These are phyloP conservation scores for Tephrocybe sp. DNA, from an alignment of 768 basidiomycete genomes.

Conservation along the genomic window DNA sequence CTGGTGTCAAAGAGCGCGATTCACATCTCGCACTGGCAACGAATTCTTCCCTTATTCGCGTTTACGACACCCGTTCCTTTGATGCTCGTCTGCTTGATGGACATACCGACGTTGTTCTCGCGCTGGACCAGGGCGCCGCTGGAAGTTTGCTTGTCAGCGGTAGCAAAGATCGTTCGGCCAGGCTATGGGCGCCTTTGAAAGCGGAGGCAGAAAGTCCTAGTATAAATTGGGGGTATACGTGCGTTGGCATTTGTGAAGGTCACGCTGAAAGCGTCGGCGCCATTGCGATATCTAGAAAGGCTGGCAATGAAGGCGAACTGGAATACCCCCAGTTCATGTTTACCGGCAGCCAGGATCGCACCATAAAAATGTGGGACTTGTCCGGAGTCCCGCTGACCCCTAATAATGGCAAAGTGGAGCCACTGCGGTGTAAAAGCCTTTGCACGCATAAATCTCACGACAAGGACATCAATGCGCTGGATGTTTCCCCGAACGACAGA, in stretches of 20 bases:
- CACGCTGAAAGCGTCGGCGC: constrained; percentile 95
- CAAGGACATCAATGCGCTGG: constrained; percentile 97
- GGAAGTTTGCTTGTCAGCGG: constrained; percentile 83
- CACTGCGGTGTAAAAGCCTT: constrained; percentile 66
- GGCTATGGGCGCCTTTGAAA: constrained; percentile 68
- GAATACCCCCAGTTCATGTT: constrained; percentile 67
- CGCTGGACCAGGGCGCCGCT: constrained; percentile 65
- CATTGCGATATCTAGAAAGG: constrained; percentile 71
- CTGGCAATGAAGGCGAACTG: constrained; percentile 24
- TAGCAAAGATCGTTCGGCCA: constrained; percentile 86
- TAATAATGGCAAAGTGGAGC: constrained; percentile 22
- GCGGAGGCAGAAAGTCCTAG: constrained; percentile 10
- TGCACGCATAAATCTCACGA: constrained; percentile 91
- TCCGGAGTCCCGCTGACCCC: constrained; percentile 38
- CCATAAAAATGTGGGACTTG: constrained; percentile 99
- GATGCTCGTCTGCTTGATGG: constrained; percentile 87
- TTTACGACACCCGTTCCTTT: constrained; percentile 74
- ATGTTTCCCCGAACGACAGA: constrained; percentile 86
- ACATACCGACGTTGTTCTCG: constrained; percentile 89
- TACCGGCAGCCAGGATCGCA: constrained; percentile 95
- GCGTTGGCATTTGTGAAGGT: constrained; percentile 87
- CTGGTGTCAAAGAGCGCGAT: constrained; percentile 37
- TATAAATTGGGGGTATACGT: constrained; percentile 56
- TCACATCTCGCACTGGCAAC: constrained; percentile 91
- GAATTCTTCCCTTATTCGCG: constrained; percentile 91